These are phyloP conservation scores for Suillus discolor DNA, from an alignment of 768 basidiomycete genomes.

Conservation along the genomic window DNA sequence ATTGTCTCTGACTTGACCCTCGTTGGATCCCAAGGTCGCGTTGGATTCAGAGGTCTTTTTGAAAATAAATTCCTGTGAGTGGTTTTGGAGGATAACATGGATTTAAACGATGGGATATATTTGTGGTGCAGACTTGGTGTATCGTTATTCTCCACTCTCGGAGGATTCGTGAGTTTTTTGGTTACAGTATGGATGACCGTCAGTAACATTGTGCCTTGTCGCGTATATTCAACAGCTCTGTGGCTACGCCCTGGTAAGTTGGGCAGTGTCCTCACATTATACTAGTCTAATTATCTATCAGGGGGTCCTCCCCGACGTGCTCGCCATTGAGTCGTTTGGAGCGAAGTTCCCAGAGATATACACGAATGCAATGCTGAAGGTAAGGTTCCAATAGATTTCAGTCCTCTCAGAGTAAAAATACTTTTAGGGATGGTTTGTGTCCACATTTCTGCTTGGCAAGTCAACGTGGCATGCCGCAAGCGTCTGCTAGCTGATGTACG, in stretches of 20 bases:
- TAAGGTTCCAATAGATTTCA: slow-evolving; percentile 5
- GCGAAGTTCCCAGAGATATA: slow-evolving; percentile 35
- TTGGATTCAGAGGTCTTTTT: slow-evolving; percentile 30
- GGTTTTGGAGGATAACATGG: not conserved
- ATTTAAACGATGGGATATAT: slow-evolving; percentile 4
- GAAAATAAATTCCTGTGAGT: slow-evolving; percentile 32
- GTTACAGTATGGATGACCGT: slow-evolving; percentile 3
- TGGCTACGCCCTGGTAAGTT: slow-evolving; percentile 32
- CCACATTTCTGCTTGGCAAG: slow-evolving; percentile 30
- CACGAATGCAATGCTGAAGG: slow-evolving; percentile 29
- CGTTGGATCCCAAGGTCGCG: slow-evolving; percentile 20
- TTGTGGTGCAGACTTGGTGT: slow-evolving; percentile 26
- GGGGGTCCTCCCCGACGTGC: slow-evolving; percentile 36
- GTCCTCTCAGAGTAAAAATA: slow-evolving; percentile 6
- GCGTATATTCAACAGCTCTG: slow-evolving; percentile 24
- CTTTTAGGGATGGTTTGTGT: slow-evolving; percentile 34
- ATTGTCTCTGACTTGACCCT: slow-evolving; percentile 15
- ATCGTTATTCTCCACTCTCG: slow-evolving; percentile 34
- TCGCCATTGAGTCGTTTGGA: slow-evolving; percentile 36
- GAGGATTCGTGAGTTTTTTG: slow-evolving; percentile 31
- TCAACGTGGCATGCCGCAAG: slow-evolving; percentile 1
- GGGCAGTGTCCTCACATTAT: not conserved
- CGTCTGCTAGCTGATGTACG: slow-evolving; percentile 12
- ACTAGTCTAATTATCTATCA: slow-evolving; percentile 6
- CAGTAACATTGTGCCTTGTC: not conserved